Conservation (phyloP, 2,329 filamentous ascomycete genomes). For the Cercospora janseana region DNA sequence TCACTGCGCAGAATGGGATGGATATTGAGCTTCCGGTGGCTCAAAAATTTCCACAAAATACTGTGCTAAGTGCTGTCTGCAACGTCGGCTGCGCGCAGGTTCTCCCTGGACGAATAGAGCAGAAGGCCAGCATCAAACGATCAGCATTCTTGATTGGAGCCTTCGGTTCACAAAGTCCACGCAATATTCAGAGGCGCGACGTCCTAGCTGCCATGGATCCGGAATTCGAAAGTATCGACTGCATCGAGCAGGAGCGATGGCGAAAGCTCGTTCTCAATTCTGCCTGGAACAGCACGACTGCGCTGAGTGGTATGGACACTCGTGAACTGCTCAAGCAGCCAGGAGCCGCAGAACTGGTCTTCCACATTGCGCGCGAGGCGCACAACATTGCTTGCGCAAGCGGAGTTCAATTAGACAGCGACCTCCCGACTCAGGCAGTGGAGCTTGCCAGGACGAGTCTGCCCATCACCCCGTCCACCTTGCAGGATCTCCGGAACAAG, state of each 20-base stretch:
- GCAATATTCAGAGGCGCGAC: slow-evolving; percentile 13
- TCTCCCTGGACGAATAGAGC: slow-evolving; percentile 24
- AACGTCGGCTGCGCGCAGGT: slow-evolving; percentile 29
- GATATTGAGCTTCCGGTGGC: slow-evolving; percentile 27
- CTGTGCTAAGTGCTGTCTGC: slow-evolving; percentile 27
- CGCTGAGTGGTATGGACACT: slow-evolving; percentile 26
- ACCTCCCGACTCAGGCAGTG: slow-evolving; percentile 20
- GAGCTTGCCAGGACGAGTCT: slow-evolving; percentile 20
- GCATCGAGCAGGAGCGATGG: slow-evolving; percentile 27
- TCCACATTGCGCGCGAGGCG: slow-evolving; percentile 26
- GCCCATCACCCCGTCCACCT: slow-evolving; percentile 27
- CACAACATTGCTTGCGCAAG: slow-evolving; percentile 22
- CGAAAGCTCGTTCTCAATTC: slow-evolving; percentile 30
- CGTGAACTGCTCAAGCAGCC: slow-evolving; percentile 23
- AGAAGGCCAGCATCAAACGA: slow-evolving; percentile 22
- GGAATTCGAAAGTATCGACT: slow-evolving; percentile 21
- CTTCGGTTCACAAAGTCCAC: neutral
- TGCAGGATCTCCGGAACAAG: slow-evolving; percentile 28
- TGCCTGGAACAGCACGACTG: slow-evolving; percentile 27
- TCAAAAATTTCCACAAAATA: slow-evolving; percentile 25
- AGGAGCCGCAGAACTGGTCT: slow-evolving; percentile 17
- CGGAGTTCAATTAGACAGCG: slow-evolving; percentile 18
- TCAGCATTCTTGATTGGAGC: slow-evolving; percentile 24
- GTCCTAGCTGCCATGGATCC: slow-evolving; percentile 23
- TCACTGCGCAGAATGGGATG: slow-evolving; percentile 31